These are phyloP conservation scores for Ophioceras dolichostomum DNA, from an alignment of 2,329 filamentous ascomycete species.

Conservation along the genomic window DNA sequence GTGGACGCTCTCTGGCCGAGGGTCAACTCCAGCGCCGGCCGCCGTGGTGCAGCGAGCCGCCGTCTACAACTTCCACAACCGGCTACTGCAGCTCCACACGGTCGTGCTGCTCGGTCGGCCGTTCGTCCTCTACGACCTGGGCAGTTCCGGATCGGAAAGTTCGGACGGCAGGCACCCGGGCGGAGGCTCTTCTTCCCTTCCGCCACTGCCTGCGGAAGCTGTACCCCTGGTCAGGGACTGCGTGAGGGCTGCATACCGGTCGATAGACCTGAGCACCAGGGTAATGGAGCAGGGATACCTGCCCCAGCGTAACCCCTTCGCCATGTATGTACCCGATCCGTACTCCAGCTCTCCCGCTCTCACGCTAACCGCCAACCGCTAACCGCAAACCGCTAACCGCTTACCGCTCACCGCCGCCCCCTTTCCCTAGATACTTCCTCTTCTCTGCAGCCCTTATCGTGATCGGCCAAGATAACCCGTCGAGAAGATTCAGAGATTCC, in stretches of 20 bases:
- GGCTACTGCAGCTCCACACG: slow-evolving; percentile 49
- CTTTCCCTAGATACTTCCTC: slow-evolving; percentile 34
- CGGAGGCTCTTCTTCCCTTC: no score
- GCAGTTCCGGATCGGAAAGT: slow-evolving; percentile 21
- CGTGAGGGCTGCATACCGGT: slow-evolving; percentile 35
- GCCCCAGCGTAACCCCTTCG: slow-evolving; percentile 39
- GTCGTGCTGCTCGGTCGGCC: slow-evolving; percentile 51
- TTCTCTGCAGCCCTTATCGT: slow-evolving; percentile 42
- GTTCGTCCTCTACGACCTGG: slow-evolving; percentile 49
- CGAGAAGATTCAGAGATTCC: no score
- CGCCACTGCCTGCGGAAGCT: no score
- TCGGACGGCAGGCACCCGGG: no score
- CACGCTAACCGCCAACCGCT: no score
- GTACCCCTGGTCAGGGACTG: slow-evolving; percentile 32
- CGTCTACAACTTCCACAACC: slow-evolving; percentile 49
- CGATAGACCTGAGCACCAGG: slow-evolving; percentile 31
- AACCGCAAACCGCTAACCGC: no score
- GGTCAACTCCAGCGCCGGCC: background rate
- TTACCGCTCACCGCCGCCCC: no score
- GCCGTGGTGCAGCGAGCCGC: slow-evolving; percentile 9
- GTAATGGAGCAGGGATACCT: slow-evolving; percentile 31
- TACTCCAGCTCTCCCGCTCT: no score
- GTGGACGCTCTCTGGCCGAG: background rate
- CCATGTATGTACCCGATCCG: slow-evolving; percentile 32
- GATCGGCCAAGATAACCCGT: slow-evolving; percentile 44